Conservation (phyloP, 345 rosid species). For the Punica granatum region DNA sequence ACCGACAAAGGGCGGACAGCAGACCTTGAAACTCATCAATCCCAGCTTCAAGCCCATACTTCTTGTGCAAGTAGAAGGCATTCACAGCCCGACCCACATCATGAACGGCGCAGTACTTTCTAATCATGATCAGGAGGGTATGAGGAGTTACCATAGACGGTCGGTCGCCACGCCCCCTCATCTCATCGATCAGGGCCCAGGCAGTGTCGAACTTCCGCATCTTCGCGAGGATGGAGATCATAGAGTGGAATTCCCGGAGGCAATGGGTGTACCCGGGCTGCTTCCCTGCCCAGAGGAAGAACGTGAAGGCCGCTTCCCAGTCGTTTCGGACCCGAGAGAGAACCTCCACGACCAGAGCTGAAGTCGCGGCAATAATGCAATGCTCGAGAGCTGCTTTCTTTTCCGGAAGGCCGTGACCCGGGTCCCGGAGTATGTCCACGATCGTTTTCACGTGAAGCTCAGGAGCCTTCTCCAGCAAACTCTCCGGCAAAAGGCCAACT, state of each 20-base stretch:
- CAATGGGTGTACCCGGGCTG: conserved; percentile 54
- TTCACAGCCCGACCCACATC: conserved; percentile 79
- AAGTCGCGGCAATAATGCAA: conserved; percentile 41
- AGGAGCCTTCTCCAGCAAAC: conserved; percentile 17
- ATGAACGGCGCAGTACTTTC: conserved; percentile 74
- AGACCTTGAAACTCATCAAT: conserved; percentile 83
- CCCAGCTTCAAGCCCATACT: conserved; percentile 48
- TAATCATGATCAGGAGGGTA: conserved; percentile 80
- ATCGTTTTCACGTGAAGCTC: conserved; percentile 35
- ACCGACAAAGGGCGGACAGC: conserved; percentile 85
- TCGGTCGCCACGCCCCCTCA: conserved; percentile 44
- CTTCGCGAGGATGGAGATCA: conserved; percentile 83
- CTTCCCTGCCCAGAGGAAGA: conserved; percentile 78
- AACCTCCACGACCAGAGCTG: conserved; percentile 60
- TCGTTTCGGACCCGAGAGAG: conserved; percentile 66
- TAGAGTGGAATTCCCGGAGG: conserved; percentile 52
- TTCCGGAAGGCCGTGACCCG: conserved; percentile 28
- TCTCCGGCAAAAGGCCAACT: conserved; percentile 7
- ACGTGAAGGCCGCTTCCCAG: conserved; percentile 84
- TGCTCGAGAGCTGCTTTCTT: conserved; percentile 47
- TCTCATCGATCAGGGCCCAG: conserved; percentile 79
- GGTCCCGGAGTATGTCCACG: conserved; percentile 31
- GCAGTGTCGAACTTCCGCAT: conserved; percentile 91
- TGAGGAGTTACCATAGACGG: conserved; percentile 61
- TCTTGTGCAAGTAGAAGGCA: conserved; percentile 66